These are phyloP conservation scores for Schoenoplectus triqueter DNA, from an alignment of 202 grass and related monocot genomes.

Conservation along the genomic window DNA sequence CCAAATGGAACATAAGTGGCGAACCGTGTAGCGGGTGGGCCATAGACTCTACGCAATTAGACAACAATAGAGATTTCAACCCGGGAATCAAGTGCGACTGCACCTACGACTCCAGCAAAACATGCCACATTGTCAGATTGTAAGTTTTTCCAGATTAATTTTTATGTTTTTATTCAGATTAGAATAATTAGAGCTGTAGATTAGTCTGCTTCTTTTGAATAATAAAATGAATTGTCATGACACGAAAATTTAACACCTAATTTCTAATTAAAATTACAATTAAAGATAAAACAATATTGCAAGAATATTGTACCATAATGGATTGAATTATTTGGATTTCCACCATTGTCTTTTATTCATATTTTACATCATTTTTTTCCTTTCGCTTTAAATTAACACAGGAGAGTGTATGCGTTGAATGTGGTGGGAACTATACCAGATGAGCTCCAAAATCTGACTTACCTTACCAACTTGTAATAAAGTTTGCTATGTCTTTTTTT, in stretches of 20 bases:
- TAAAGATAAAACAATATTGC: no score
- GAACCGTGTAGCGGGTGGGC: slow-evolving; percentile 75
- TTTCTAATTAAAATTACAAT: no score
- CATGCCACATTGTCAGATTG: slow-evolving; percentile 77
- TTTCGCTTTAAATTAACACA: slow-evolving; percentile 37
- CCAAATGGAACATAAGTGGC: slow-evolving; percentile 74
- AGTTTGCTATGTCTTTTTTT: slow-evolving; percentile 2
- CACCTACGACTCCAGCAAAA: slow-evolving; percentile 46
- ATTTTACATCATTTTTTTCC: slow-evolving; percentile 9
- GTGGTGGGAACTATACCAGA: slow-evolving; percentile 59
- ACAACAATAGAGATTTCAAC: slow-evolving; percentile 41
- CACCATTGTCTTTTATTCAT: neutral
- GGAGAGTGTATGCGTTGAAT: slow-evolving; percentile 47
- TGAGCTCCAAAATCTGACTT: slow-evolving; percentile 63
- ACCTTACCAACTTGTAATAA: slow-evolving; percentile 54
- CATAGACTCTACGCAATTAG: slow-evolving; percentile 40
- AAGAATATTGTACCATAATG: no score
- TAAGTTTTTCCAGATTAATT: slow-evolving; percentile 24
- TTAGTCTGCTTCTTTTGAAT: neutral
- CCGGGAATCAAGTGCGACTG: slow-evolving; percentile 64
- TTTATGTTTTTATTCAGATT: neutral
- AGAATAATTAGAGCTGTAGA: neutral
- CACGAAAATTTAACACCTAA: no score
- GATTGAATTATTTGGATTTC: no score
- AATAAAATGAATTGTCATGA: no score